These are phyloP conservation scores for Dactylellina sp. DNA, from an alignment of 2,329 filamentous ascomycete species.

Conservation along the genomic window DNA sequence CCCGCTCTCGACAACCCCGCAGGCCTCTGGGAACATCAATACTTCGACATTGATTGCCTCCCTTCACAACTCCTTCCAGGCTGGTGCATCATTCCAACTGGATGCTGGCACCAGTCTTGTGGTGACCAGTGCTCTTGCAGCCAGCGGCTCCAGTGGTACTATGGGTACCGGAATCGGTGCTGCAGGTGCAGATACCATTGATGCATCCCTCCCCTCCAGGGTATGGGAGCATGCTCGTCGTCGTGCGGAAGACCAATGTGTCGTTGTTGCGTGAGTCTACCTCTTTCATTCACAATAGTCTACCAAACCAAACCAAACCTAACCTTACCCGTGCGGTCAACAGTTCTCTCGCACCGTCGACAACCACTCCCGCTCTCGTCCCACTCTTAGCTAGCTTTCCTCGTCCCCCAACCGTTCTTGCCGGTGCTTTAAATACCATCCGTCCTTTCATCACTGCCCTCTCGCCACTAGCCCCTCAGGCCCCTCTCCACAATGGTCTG, in stretches of 20 bases:
- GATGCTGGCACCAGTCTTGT: conserved; percentile 92
- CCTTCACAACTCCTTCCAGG: conserved; percentile 87
- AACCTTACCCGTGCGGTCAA: conserved; percentile 1
- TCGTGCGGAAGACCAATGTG: conserved; percentile 93
- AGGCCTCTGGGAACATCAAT: conserved; percentile 73
- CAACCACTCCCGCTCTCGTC: conserved; percentile 83
- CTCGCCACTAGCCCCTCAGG: conserved; percentile 86
- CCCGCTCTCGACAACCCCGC: conserved; percentile 67
- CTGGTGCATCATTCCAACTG: conserved; percentile 82
- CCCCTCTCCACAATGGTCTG: conserved; percentile 75
- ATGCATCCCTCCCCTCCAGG: conserved; percentile 79
- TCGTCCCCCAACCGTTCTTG: conserved; percentile 78
- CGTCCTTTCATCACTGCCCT: conserved; percentile 89
- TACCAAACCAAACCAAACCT: not conserved
- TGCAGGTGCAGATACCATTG: conserved; percentile 77
- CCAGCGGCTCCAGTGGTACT: conserved; percentile 57
- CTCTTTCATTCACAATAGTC: not conserved
- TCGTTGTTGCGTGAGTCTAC: conserved; percentile 79
- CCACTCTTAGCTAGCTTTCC: conserved; percentile 86
- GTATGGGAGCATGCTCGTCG: conserved; percentile 97
- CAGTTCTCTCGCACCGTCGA: conserved; percentile 66
- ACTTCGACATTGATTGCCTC: conserved; percentile 89
- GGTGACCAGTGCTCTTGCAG: conserved; percentile 74
- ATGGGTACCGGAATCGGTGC: conserved; percentile 46
- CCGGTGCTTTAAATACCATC: conserved; percentile 82